Evolutionary conservation across 306 rosid species (phyloP), one percentile per base, ranked within the genome.

Genomic region (Cucurbita maxima): DNA sequence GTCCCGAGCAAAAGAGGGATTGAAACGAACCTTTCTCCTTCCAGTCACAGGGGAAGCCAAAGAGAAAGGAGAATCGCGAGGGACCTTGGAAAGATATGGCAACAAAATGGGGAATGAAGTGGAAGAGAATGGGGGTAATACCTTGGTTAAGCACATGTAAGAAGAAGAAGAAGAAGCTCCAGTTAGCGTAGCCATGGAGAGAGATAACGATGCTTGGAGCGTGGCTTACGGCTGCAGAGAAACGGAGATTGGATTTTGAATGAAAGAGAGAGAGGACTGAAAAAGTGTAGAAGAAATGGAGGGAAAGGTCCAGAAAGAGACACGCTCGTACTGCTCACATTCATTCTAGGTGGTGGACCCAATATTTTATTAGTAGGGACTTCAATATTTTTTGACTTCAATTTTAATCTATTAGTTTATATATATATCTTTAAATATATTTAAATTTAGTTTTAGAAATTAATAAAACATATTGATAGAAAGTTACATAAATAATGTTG

Each of bases 241-340:
- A 30, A 30, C 72, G 5, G 72, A 20, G 38, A 45, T 11, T 20
- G 72, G 55, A 66, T 67, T 67, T 45, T 5, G 72, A 43, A 20
- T 67, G 55, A 69, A 12, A 57, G 75, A 20, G 76, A 70, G 62
- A 13, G 11, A 14, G 47, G 40, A 50, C 15, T 47, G 7, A 11
- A 36, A 73, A 61, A 48, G 71, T 18, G n/a, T 12, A 60, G 70
- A 54, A 40, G 51, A 64, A 48, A 48, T 51, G 22, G 71, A 70
- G 84, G 76, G 88, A 82, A 77, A 72, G 93, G 96, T 71, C 62
- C 79, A 80, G 79, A 89, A 85, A 80, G 84, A 82, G 95, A 88
- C 97, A 92, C 97, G 96, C 54, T 14, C n/a, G 14, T 50, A 50
- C 54, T 50, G 34, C 4, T 43, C 10, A 43, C 7, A n/a, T n/a